Conservation (phyloP, 2,329 filamentous ascomycete species). For the Diaporthe sp. region DNA sequence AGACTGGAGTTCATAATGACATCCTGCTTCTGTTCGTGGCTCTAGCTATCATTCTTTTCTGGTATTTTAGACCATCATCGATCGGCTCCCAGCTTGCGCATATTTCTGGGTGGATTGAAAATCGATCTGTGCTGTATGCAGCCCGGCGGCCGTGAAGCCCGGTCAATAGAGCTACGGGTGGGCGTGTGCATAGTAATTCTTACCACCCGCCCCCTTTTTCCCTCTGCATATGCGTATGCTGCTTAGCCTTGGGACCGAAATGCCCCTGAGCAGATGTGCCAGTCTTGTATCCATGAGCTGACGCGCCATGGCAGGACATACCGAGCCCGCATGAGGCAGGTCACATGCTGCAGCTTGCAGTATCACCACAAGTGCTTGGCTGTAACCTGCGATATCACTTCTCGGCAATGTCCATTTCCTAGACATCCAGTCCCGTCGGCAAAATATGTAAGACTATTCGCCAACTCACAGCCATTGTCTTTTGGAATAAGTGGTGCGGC, state of each 20-base stretch:
- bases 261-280: not conserved
- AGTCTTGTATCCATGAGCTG: not conserved
- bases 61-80: not conserved
- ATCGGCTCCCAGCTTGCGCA: not conserved
- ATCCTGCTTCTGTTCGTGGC: not conserved
- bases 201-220: not conserved
- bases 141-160: not conserved
- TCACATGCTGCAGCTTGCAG: not conserved
- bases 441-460: not conserved
- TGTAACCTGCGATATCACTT: not conserved
- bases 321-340: slow-evolving; percentile 15
- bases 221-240: not conserved
- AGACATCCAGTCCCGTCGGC: not conserved
- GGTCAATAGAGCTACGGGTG: not conserved
- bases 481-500: not conserved
- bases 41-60: no score
- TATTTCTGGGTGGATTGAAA: not conserved
- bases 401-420: not conserved
- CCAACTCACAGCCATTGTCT: not conserved
- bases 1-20: no score
- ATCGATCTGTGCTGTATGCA: not conserved
- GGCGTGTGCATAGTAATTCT: not conserved
- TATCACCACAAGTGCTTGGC: not conserved
- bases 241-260: not conserved
- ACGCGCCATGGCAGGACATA: not conserved